Base-by-base conservation (phyloP, 1,139 yeast genomes). In the Candida sanyaensis region DNA sequence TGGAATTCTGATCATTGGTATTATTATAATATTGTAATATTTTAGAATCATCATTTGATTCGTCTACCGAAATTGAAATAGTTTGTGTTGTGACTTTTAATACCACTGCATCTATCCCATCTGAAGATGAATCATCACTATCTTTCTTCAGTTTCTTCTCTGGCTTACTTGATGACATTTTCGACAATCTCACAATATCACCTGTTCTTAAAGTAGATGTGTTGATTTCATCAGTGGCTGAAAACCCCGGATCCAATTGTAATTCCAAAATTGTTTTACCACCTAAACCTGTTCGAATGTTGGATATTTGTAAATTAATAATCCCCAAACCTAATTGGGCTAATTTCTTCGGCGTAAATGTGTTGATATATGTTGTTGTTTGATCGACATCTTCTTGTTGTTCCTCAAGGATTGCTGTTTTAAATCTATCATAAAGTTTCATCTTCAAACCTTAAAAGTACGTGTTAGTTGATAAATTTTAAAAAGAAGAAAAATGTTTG, bases 301-400 rank as follows among this genome's bases (percentile, higher is more conserved):
- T 82, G 12, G 78, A 77, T 12, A 87, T 70, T 1, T 71, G 64
- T 46, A 92, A 70, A 63, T 91, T 88, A 41, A 83, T 63, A 7
- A 90, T 72, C 0, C 97, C 97, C 34, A 88, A 69, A 0, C 97
- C 97, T 46, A 81, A 74, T 12, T 73, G 69, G 0, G 88, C 86
- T 27, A 92, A 71, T 50, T 77, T 77, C 60, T 86, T 85, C 1
- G 92, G 82, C 1, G 95, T 73, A 44, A 83, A 72, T 1, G 76
- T 53, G 8, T 76, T 65, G 27, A 86, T 62, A 24, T 84, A 69
- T 3, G 69, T 58, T 23, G 80, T 67, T 0, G 88, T 82, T 46
- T 75, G 73, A 40, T 77, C 76, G 23, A 80, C 69, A 58, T 87
- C 93, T 33, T 86, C 82, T 33, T 69, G 60, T 55, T 80, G 81